Base-by-base conservation (phyloP, 2,329 filamentous ascomycete species). In the Alternaria sp. region DNA sequence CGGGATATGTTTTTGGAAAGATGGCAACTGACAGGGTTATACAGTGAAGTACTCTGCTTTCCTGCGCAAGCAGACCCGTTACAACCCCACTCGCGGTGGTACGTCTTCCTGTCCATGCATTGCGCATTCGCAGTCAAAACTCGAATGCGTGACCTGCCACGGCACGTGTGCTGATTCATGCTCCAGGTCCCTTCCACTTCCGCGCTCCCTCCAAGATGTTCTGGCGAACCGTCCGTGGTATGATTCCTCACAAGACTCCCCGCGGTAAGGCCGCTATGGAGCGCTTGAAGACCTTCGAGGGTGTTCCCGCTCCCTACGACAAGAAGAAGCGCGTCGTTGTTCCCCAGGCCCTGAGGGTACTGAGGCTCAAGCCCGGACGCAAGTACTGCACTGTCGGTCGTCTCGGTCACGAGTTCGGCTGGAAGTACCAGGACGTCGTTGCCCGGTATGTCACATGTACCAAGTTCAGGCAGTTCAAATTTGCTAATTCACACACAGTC, bases 381-480 rank as follows among this genome's bases (percentile, higher is more conserved):
- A 99, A 99, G 90, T 99, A 97, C 92, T 99, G 95, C 92, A 97
- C 94, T 73, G 94, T 99, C 76, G 95, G 95, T 78, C 90, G 95
- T 85, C 87, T 99, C 81, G 95, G 92, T 85, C 94, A 97, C 85
- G 95, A 99, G 88, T 95, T 98, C 81, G 95, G 95, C 86, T 99
- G 95, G 95, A 99, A 99, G 88, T 98, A 99, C 91, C 92, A 97
- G 89, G 94, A 97, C 82, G 94, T 99, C 81, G 95, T 99, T 86
- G 91, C 90, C 80, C 93, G 92, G 94, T 98, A 86, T 80, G 93
- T 91, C 4, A 10, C 16, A n/a, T 36, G 43, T 16, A 22, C 3
- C 25, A 25, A 18, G 22, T 18, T 12, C 18, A 8, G 30, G 22
- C 27, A 7, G 12, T 44, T 27, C 14, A 30, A 8, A 51, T 57